Evolutionary conservation across 2,329 filamentous ascomycete genomes (phyloP).

Genomic region (Cordyceps pruinosa): DNA sequence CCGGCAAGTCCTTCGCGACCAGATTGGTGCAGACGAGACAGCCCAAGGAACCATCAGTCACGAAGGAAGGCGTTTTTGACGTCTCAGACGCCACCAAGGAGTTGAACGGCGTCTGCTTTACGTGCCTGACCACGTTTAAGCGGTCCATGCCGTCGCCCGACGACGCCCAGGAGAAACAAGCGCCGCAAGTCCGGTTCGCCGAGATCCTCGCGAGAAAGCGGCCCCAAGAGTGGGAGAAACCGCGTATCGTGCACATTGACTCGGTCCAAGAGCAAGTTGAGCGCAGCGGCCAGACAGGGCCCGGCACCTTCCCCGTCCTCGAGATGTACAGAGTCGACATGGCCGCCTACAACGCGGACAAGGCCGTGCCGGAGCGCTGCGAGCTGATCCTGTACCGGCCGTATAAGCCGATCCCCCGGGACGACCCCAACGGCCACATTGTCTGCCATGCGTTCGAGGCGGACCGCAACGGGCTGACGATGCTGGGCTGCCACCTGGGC

Average conservation of each 20-base stretch:
- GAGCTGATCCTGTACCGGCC: conserved; percentile 46
- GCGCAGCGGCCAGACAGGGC: conserved; percentile 24
- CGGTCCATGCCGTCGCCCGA: conserved; percentile 30
- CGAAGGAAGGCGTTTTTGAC: conserved; percentile 30
- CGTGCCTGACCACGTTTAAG: conserved; percentile 47
- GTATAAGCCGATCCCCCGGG: conserved; percentile 33
- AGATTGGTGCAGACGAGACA: conserved; percentile 43
- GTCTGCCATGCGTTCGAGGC: conserved; percentile 44
- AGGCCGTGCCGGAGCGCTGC: conserved; percentile 36
- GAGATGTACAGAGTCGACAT: conserved; percentile 52
- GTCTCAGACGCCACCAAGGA: conserved; percentile 31
- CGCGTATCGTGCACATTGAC: conserved; percentile 41
- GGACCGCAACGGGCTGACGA: conserved; percentile 48
- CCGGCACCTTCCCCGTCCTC: conserved; percentile 41
- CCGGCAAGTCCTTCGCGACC: conserved; percentile 43
- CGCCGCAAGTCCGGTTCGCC: conserved; percentile 38
- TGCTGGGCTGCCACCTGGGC: conserved; percentile 42
- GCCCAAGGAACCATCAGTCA: conserved; percentile 32
- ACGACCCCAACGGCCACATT: conserved; percentile 39
- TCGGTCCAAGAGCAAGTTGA: conserved; percentile 27
- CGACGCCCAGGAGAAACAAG: conserved; percentile 29
- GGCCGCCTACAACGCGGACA: conserved; percentile 35
- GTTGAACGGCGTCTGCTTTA: conserved; percentile 40
- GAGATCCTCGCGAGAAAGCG: conserved; percentile 31
- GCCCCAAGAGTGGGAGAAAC: conserved; percentile 37